phyloP scores from a whole-genome alignment of 2,329 filamentous ascomycete genomes.

The Coniochaeta sp. region DNA sequence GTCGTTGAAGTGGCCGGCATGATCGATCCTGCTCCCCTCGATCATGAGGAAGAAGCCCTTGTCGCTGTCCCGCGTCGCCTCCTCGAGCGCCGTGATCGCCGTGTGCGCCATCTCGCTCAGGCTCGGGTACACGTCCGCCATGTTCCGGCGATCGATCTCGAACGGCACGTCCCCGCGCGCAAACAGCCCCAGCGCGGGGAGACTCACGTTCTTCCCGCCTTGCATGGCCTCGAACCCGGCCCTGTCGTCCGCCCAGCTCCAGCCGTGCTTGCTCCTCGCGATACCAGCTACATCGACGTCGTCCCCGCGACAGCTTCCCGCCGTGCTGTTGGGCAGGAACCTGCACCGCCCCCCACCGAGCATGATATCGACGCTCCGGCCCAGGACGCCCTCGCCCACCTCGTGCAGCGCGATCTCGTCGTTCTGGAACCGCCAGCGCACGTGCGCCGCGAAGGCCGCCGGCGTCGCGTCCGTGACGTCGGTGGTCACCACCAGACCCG shows the following conservation, averaged over 20 bases:
- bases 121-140: constrained; percentile 76
- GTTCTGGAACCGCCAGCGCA: constrained; percentile 70
- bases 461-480: constrained; percentile 93
- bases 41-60: constrained; percentile 99
- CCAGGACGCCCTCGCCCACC: constrained; percentile 79
- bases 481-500: constrained; percentile 90
- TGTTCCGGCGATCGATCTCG: constrained; percentile 79
- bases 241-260: constrained; percentile 68
- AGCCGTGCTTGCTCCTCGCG: constrained; percentile 69
- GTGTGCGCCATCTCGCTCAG: constrained; percentile 86
- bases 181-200: constrained; percentile 83
- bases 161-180: constrained; percentile 80
- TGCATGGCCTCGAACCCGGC: constrained; percentile 69
- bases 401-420: constrained; percentile 91
- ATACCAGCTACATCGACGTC: constrained; percentile 65
- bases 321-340: constrained; percentile 76
- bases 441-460: constrained; percentile 89
- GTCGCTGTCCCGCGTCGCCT: constrained; percentile 75
- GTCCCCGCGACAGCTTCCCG: constrained; percentile 77
- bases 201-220: constrained; percentile 56
- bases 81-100: constrained; percentile 70
- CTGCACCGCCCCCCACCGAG: constrained; percentile 89
- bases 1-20: constrained; percentile 83
- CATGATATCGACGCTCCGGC: constrained; percentile 84
- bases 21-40: constrained; percentile 91